Evolutionary conservation across 768 basidiomycete genomes (phyloP).

Genomic region (Cystobasidium onofrii): DNA sequence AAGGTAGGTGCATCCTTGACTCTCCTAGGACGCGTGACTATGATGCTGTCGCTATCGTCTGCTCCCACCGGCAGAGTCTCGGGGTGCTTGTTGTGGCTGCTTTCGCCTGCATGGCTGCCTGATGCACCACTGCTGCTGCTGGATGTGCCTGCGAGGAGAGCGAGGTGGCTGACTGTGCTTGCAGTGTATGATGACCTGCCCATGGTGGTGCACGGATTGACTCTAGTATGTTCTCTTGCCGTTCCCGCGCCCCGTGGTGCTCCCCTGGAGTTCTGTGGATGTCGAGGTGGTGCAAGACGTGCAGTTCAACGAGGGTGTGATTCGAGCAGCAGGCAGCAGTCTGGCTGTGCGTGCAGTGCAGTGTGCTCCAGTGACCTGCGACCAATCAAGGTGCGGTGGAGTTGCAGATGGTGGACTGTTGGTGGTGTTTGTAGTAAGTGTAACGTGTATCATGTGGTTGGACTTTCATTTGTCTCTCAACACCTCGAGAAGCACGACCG

Average conservation of each 20-base stretch:
- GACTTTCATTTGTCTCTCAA: too few relatives aligned
- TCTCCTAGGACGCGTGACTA: not conserved
- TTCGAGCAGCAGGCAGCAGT: too few relatives aligned
- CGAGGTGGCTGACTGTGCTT: not conserved
- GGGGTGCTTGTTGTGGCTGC: not conserved
- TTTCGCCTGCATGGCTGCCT: not conserved
- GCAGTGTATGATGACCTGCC: constrained; percentile 12
- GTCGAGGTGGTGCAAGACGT: not conserved
- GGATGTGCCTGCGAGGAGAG: not conserved
- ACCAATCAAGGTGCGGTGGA: not conserved
- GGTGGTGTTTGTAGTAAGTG: not conserved
- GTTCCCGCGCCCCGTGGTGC: not conserved
- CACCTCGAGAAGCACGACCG: not conserved
- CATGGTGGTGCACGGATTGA: too few relatives aligned
- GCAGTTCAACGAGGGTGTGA: not conserved
- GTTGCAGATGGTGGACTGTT: not conserved
- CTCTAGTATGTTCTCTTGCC: not conserved
- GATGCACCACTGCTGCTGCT: not conserved
- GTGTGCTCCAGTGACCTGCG: not conserved
- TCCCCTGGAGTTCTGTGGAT: not conserved
- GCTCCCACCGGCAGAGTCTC: not conserved
- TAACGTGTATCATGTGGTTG: too few relatives aligned
- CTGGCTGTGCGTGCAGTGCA: not conserved
- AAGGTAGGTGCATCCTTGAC: not conserved
- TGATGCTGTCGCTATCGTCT: not conserved